These are phyloP conservation scores for Globisporangium acanthophoron DNA, from an alignment of 352 stramenopile species.

Conservation along the genomic window DNA sequence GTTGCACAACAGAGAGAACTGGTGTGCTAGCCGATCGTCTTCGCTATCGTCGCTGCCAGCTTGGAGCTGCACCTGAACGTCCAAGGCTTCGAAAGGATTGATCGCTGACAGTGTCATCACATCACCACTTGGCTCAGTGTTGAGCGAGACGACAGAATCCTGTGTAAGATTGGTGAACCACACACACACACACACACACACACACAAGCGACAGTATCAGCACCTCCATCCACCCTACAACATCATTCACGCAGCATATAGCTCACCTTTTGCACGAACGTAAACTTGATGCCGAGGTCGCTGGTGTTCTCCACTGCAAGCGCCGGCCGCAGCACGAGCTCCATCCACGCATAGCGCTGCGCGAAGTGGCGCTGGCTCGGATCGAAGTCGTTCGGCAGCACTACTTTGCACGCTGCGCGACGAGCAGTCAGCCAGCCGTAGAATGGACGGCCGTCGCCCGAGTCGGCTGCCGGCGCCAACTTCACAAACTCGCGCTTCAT, in stretches of 20 bases:
- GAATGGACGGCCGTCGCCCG: constrained; percentile 1
- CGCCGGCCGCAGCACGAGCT: constrained; percentile 39
- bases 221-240: background rate
- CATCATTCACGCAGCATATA: background rate
- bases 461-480: constrained; percentile 5
- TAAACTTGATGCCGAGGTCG: constrained; percentile 22
- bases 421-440: constrained; percentile 32
- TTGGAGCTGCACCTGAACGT: constrained; percentile 14
- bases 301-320: constrained; percentile 34
- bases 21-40: background rate
- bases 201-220: background rate
- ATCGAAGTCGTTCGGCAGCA: constrained; percentile 48
- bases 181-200: no score
- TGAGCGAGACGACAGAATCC: constrained; percentile 7
- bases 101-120: constrained; percentile 25
- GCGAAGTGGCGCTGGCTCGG: constrained; percentile 28
- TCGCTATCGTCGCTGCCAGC: background rate
- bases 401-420: constrained; percentile 27
- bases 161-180: background rate
- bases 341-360: constrained; percentile 47
- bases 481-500: constrained; percentile 21
- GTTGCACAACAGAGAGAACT: constrained; percentile 10
- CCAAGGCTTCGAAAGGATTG: constrained; percentile 30
- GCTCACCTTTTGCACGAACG: constrained; percentile 35
- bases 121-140: constrained; percentile 14